These are phyloP conservation scores for Trifolium subterraneum DNA, from an alignment of 306 rosid species.

Conservation along the genomic window DNA sequence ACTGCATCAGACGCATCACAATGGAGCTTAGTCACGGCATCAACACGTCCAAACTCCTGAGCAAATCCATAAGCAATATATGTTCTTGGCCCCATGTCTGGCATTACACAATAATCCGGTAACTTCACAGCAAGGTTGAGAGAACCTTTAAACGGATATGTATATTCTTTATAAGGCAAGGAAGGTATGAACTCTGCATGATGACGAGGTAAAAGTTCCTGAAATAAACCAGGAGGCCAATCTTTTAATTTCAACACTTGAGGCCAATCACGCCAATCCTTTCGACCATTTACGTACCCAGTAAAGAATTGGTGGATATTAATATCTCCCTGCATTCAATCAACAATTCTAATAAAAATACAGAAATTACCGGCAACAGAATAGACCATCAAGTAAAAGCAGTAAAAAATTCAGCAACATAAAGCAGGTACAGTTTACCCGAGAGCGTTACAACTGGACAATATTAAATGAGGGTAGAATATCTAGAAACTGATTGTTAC, in stretches of 20 bases:
- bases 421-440: slow-evolving; percentile 5
- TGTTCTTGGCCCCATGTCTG: slow-evolving; percentile 93
- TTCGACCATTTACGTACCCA: slow-evolving; percentile 64
- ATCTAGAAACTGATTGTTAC: background rate
- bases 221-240: slow-evolving; percentile 69
- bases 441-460: background rate
- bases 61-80: slow-evolving; percentile 85
- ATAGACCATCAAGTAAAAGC: background rate
- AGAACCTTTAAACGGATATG: slow-evolving; percentile 65
- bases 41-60: slow-evolving; percentile 88
- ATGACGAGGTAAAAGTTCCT: slow-evolving; percentile 81
- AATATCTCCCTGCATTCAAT: slow-evolving; percentile 65
- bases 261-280: too few species aligned
- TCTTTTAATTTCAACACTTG: too few species aligned
- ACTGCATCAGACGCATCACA: slow-evolving; percentile 93
- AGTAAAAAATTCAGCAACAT: background rate
- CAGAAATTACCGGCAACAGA: slow-evolving; percentile 13
- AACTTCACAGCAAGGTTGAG: slow-evolving; percentile 63
- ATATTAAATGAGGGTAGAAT: background rate
- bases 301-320: slow-evolving; percentile 85
- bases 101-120: slow-evolving; percentile 49
- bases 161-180: slow-evolving; percentile 78
- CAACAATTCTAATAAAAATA: slow-evolving; percentile 11
- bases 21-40: slow-evolving; percentile 91
- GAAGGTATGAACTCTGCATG: slow-evolving; percentile 70